Evolutionary conservation across 352 stramenopile genomes (phyloP).

Genomic region (Globisporangium mamillatum): DNA sequence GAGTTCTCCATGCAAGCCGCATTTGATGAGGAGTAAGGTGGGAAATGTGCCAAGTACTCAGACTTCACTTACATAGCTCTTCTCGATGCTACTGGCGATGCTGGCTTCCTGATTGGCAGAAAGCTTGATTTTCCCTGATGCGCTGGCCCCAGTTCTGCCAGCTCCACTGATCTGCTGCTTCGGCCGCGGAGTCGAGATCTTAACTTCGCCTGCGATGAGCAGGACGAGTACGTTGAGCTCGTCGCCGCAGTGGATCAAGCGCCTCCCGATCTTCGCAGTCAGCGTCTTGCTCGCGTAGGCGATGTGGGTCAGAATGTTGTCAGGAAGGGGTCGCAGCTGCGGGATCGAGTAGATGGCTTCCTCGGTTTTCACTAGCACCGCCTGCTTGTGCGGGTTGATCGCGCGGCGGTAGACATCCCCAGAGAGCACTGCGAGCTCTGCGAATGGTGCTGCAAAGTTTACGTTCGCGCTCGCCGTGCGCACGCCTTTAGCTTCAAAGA

Average conservation of each 20-base stretch:
- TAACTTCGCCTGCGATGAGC: slow-evolving; percentile 60
- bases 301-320: slow-evolving; percentile 55
- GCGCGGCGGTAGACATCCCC: slow-evolving; percentile 62
- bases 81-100: neutral
- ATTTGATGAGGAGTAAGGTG: neutral
- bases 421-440: slow-evolving; percentile 56
- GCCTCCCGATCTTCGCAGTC: slow-evolving; percentile 35
- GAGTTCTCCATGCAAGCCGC: neutral
- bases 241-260: slow-evolving; percentile 50
- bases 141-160: too few species aligned
- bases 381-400: slow-evolving; percentile 74
- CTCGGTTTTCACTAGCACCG: slow-evolving; percentile 55
- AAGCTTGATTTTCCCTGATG: slow-evolving; percentile 7
- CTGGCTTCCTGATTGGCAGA: slow-evolving; percentile 9
- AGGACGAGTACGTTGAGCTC: slow-evolving; percentile 61
- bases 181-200: slow-evolving; percentile 38
- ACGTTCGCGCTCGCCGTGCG: slow-evolving; percentile 64
- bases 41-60: neutral
- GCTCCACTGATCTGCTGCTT: neutral
- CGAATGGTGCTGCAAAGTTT: slow-evolving; percentile 42
- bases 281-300: slow-evolving; percentile 59
- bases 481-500: slow-evolving; percentile 49
- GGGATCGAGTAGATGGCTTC: slow-evolving; percentile 50
- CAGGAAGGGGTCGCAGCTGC: slow-evolving; percentile 38
- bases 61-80: slow-evolving; percentile 7